These are phyloP conservation scores for Pyrus communis DNA, from an alignment of 306 rosid species.

Conservation along the genomic window DNA sequence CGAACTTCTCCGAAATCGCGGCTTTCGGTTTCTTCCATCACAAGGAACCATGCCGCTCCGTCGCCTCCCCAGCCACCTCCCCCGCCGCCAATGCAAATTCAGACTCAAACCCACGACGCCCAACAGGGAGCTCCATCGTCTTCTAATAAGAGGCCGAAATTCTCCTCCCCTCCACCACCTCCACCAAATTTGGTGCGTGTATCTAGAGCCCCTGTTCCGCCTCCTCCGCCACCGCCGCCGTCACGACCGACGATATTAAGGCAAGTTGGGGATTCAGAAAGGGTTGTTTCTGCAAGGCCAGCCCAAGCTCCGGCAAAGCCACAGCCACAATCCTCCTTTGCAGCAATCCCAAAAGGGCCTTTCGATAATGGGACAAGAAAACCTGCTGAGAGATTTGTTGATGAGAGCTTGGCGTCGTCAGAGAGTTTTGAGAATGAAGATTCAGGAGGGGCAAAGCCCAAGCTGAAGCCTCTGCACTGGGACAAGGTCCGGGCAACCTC, in stretches of 20 bases:
- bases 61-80: slow-evolving; percentile 23
- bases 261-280: slow-evolving; percentile 21
- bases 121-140: slow-evolving; percentile 4
- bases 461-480: slow-evolving; percentile 90
- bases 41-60: slow-evolving; percentile 31
- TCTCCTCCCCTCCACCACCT: slow-evolving; percentile 61
- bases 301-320: slow-evolving; percentile 23
- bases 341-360: slow-evolving; percentile 21
- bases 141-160: slow-evolving; percentile 45
- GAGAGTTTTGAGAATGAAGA: slow-evolving; percentile 60
- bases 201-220: slow-evolving; percentile 18
- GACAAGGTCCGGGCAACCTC: slow-evolving; percentile 97
- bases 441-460: slow-evolving; percentile 65
- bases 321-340: slow-evolving; percentile 22
- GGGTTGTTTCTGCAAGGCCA: slow-evolving; percentile 15
- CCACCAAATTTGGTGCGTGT: slow-evolving; percentile 38
- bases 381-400: slow-evolving; percentile 15
- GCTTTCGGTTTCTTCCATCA: slow-evolving; percentile 26
- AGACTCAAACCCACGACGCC: background rate
- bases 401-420: slow-evolving; percentile 23
- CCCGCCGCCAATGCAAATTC: background rate
- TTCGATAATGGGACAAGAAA: slow-evolving; percentile 25
- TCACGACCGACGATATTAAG: background rate
- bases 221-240: slow-evolving; percentile 26
- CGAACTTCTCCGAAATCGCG: slow-evolving; percentile 76